Evolutionary conservation across 441 rosid genomes (phyloP), one percentile per base, ranked within the genome.

Genomic region (Gossypium trilobum): DNA sequence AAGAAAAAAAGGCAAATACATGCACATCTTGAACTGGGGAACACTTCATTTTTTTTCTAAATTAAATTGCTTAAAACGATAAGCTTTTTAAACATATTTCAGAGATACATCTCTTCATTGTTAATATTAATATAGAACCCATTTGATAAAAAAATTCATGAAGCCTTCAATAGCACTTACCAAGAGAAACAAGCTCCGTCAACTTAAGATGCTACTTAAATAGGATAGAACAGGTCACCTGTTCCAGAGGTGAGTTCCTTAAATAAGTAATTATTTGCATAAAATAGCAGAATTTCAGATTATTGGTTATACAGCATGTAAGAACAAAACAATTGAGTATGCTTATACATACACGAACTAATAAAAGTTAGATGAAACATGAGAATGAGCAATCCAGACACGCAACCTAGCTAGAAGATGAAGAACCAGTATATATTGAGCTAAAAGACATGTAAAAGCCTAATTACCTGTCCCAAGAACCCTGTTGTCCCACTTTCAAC

Each of bases 401-500:
- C 14, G 10, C 58, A 50, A 67, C 71, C 71, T 50, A 67, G 59
- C 17, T 50, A 50, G 1, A 67, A 27, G 22, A 67, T 48, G 16
- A 36, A 27, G 25, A 50, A 25, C 54, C n/a, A 7, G 54, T 36
- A 50, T 14, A 19, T 29, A 60, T 60, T 14, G 29, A n/a, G 22
- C 59, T 3, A 33, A 50, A 73, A 27, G 59, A 68, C 60, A 4
- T 2, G 14, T 23, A 58, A 73, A 72, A 75, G 8, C 69, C 62
- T 9, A 46, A 76, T 74, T 64, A 95, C 99, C 97, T 95, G 99
- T 81, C 99, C 99, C 39, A 95, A 79, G 86, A 95, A 95, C 59
- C 99, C 98, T 29, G 98, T 92, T 63, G 99, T 91, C 78, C 99
- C 99, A 83, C 99, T 95, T 82, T 95, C 99, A 62, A 95, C 93